phyloP scores from a whole-genome alignment of 2,329 filamentous ascomycete species.

The Hypoxylon sp. region DNA sequence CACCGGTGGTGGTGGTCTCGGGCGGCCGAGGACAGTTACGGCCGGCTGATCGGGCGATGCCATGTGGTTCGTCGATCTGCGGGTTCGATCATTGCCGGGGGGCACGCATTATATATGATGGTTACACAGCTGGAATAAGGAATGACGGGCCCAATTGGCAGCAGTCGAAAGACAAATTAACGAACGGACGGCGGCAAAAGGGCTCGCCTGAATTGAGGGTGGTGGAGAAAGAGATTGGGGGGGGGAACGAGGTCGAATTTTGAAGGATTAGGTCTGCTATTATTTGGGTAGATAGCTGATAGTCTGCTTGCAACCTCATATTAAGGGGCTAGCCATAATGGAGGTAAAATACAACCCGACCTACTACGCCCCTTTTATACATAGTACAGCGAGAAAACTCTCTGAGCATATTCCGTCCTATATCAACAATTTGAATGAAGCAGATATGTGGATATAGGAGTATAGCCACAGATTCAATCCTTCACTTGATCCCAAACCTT shows the following conservation, averaged over 20 bases:
- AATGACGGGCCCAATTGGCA: conserved; percentile 16
- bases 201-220: conserved; percentile 23
- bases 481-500: not conserved
- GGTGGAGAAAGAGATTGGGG: conserved; percentile 1
- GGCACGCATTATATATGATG: conserved; percentile 32
- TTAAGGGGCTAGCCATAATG: conserved; percentile 23
- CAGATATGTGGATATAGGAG: not conserved
- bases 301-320: conserved; percentile 1
- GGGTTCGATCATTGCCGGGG: conserved; percentile 37
- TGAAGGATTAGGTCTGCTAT: conserved; percentile 23
- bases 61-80: conserved; percentile 41
- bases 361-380: conserved; percentile 18
- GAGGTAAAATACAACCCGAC: conserved; percentile 1
- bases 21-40: conserved; percentile 27
- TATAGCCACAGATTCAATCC: not conserved
- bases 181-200: conserved; percentile 44
- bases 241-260: conserved; percentile 31
- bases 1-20: conserved; percentile 24
- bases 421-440: not conserved
- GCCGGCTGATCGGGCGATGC: conserved; percentile 37
- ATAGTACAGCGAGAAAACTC: conserved; percentile 11
- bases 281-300: conserved; percentile 10
- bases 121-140: conserved; percentile 19
- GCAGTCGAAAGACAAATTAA: conserved; percentile 21
- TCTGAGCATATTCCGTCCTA: too few species aligned